Evolutionary conservation across 306 rosid species (phyloP).

Genomic region (Medicago arabica): DNA sequence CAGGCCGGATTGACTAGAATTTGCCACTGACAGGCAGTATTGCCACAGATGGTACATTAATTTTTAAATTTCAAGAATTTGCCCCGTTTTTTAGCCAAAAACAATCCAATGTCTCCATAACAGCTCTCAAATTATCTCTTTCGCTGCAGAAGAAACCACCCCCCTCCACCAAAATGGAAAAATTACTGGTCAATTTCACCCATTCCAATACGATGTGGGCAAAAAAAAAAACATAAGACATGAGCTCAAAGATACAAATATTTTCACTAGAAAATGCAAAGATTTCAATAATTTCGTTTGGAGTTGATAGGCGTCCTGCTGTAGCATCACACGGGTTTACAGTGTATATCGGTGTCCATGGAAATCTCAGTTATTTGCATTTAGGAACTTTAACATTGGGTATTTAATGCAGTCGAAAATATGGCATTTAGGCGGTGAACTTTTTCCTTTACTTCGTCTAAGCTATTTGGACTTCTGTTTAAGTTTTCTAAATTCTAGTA

Average conservation of each 20-base stretch:
- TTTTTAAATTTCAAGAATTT: constrained; percentile 21
- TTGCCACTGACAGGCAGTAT: constrained; percentile 15
- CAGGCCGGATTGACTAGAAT: too few species aligned
- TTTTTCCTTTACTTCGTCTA: neutral
- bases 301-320: too few species aligned
- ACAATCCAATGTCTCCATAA: constrained; percentile 4
- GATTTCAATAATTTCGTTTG: too few species aligned
- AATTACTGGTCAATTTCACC: neutral
- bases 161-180: neutral
- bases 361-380: too few species aligned
- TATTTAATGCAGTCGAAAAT: neutral
- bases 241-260: too few species aligned
- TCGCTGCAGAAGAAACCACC: neutral
- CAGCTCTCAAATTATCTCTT: neutral
- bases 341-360: too few species aligned
- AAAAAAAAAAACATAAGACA: too few species aligned
- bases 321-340: too few species aligned
- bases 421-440: neutral
- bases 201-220: too few species aligned
- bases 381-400: neutral
- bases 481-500: neutral
- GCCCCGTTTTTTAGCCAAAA: constrained; percentile 29
- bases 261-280: too few species aligned
- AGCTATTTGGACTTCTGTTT: constrained; percentile 1
- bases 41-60: neutral